phyloP scores from a whole-genome alignment of 371 early-diverging fungal genomes.

The Massospora cicadina region DNA sequence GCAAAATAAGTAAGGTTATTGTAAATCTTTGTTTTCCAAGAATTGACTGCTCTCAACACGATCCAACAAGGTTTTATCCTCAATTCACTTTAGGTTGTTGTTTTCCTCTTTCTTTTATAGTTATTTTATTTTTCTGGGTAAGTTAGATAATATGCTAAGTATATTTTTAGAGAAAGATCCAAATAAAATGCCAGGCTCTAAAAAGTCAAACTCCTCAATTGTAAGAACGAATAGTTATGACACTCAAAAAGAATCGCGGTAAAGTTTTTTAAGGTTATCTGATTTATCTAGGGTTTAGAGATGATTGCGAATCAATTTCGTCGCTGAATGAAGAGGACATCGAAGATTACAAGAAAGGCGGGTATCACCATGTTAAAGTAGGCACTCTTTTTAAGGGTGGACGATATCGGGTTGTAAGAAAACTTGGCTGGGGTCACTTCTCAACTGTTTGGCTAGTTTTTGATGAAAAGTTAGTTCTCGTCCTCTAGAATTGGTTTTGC shows the following conservation, averaged over 20 bases:
- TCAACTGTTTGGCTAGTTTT: constrained; percentile 90
- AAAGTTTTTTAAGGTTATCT: not conserved
- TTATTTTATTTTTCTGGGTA: no score
- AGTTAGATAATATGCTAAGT: no score
- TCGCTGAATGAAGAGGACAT: constrained; percentile 73
- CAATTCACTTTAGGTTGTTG: no score
- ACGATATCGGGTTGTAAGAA: constrained; percentile 66
- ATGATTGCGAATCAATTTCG: not conserved
- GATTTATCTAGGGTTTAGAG: not conserved
- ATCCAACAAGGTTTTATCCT: no score
- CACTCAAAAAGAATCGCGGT: not conserved
- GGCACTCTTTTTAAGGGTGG: constrained; percentile 68
- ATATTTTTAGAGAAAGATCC: no score
- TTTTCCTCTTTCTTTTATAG: no score
- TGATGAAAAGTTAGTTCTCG: constrained; percentile 39
- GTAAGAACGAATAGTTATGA: not conserved
- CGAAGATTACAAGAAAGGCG: constrained; percentile 78
- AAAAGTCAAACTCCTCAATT: not conserved
- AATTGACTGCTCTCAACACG: no score
- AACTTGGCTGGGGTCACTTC: constrained; percentile 97
- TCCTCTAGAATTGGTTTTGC: not conserved
- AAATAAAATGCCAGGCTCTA: not conserved
- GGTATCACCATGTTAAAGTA: constrained; percentile 79
- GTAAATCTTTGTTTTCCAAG: no score
- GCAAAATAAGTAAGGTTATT: no score